Evolutionary conservation across 2,329 filamentous ascomycete genomes (phyloP), one percentile per base, ranked within the genome.

Genomic region (Cryphonectria parasitica): DNA sequence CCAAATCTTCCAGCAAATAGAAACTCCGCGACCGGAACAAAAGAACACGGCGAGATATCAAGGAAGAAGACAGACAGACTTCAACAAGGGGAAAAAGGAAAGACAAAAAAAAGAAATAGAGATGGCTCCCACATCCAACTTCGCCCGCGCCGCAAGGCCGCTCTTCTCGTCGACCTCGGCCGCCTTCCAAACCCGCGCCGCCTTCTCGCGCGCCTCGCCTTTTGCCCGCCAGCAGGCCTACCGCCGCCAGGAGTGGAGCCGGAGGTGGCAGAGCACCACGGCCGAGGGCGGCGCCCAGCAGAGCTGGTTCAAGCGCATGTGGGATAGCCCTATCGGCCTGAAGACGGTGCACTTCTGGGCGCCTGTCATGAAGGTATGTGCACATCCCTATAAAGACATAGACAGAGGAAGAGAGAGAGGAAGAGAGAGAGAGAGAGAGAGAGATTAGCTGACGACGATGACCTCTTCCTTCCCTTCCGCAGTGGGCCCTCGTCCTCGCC

Each of bases 291-390:
- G 28, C 52, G 66, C 66, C 15, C 70, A 69, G 64, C 54, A 58
- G 49, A 83, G 84, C 78, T 90, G 86, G 86, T 90, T 96, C 81
- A 90, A 91, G 85, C 90, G 90, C 82, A 89, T 97, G 86, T 94
- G 91, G 91, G 89, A 93, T 81, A 94, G 91, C 81, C 92, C 92
- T 73, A 82, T 95, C 74, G 93, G 93, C 66, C 76, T 95, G 76
- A 94, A 94, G 91, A 99, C 96, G 73, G 96, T 99, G 77, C 96
- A 99, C 83, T 99, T 99, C 85, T 99, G 96, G 93, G 95, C 95
- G 61, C 95, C 95, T 71, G 91, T 98, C 75, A 97, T 98, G 94
- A 98, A 88, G 82, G 83, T 84, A 77, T 74, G 80, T 64, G 17
- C n/a, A 43, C 6, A 13, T 31, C n/a, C n/a, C 19, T 62, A 22